Conservation (phyloP, 192 early-diverging fungal species). For the Phlyctochytrium arcticum region DNA sequence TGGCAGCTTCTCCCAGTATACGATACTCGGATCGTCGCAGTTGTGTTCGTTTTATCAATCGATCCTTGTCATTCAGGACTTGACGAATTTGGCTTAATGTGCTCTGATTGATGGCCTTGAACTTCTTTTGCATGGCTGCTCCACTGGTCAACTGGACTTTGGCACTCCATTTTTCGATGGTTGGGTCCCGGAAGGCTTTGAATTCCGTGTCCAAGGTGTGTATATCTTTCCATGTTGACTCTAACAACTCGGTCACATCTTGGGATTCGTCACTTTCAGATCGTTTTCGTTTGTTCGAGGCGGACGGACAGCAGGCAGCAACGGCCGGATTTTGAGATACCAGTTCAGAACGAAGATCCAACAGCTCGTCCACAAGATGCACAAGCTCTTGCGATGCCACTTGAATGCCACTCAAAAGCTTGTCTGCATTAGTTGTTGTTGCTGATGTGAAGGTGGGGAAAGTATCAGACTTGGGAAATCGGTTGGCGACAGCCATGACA, state of each 20-base stretch:
- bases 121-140: conserved; percentile 77
- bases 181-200: conserved; percentile 73
- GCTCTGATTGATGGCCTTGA: conserved; percentile 91
- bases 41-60: conserved; percentile 83
- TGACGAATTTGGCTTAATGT: conserved; percentile 70
- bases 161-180: conserved; percentile 91
- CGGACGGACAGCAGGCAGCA: conserved; percentile 3
- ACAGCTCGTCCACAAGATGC: conserved; percentile 34
- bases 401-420: neutral
- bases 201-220: conserved; percentile 59
- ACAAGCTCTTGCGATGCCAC: conserved; percentile 28
- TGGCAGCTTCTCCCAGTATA: conserved; percentile 37
- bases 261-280: conserved; percentile 36
- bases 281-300: conserved; percentile 29
- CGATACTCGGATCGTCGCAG: conserved; percentile 72
- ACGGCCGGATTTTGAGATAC: conserved; percentile 21
- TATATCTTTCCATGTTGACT: conserved; percentile 57
- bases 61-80: conserved; percentile 64
- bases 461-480: conserved; percentile 60
- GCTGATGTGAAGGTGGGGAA: conserved; percentile 25
- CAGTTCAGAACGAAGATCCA: conserved; percentile 35
- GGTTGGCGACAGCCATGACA: conserved; percentile 67
- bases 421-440: no score
- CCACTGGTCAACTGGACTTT: conserved; percentile 70
- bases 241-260: conserved; percentile 38